phyloP scores from a whole-genome alignment of 2,329 filamentous ascomycete species.

The Fusarium chuoi region DNA sequence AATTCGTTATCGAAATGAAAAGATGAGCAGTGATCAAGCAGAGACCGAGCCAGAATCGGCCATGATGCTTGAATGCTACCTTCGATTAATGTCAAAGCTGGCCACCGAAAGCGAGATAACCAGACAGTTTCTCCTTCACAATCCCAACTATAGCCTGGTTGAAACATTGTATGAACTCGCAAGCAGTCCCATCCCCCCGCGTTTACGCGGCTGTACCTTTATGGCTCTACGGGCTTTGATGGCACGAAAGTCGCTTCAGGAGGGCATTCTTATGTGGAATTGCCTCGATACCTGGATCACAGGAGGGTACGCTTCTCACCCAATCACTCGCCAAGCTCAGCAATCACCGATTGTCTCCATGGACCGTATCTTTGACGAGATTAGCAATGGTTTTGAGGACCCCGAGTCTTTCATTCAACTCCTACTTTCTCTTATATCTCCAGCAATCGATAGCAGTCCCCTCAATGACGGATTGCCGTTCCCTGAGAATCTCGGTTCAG shows the following conservation, averaged over 20 bases:
- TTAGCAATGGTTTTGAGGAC: conserved; percentile 85
- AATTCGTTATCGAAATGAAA: conserved; percentile 63
- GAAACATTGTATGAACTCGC: conserved; percentile 82
- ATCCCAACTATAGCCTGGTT: conserved; percentile 72
- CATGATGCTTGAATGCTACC: conserved; percentile 96
- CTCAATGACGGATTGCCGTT: conserved; percentile 85
- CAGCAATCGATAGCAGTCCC: conserved; percentile 68
- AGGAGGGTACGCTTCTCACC: conserved; percentile 61
- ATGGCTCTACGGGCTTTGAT: conserved; percentile 80
- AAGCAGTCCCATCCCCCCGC: conserved; percentile 78
- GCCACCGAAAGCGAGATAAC: conserved; percentile 78
- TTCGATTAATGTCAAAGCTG: conserved; percentile 87
- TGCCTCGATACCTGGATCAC: conserved; percentile 83
- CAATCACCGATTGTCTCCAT: conserved; percentile 56
- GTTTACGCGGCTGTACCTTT: conserved; percentile 86
- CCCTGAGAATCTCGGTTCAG: conserved; percentile 82
- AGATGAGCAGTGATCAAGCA: conserved; percentile 72
- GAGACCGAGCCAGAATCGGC: conserved; percentile 90
- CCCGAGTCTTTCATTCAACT: conserved; percentile 85
- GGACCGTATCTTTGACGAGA: conserved; percentile 76
- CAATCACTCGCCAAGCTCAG: conserved; percentile 49
- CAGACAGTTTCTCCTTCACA: conserved; percentile 77
- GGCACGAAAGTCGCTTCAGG: conserved; percentile 73
- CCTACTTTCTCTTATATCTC: conserved; percentile 76
- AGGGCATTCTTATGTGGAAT: conserved; percentile 81